Percentiles rank a stretch among this genome's conserved stretches.
Evolutionary conservation across 225 moss, liverwort and hornwort genomes (phyloP).

Genomic region (Pseudoscleropodium purum): DNA sequence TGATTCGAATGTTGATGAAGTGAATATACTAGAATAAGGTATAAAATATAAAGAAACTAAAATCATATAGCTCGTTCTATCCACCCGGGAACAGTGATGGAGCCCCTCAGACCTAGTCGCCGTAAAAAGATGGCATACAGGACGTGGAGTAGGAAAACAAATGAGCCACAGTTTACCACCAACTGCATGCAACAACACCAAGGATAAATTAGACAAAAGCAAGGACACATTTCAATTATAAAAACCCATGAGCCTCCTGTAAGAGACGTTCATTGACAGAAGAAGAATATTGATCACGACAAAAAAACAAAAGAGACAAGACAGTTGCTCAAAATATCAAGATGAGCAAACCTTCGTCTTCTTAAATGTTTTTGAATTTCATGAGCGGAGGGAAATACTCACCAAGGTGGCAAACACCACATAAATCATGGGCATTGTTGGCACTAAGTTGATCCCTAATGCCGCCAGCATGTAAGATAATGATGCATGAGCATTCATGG

Average conservation of each 20-base stretch:
- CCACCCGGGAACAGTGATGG: conserved; percentile 71
- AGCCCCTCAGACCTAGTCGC: conserved; percentile 72
- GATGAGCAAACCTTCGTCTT: not conserved
- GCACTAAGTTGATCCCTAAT: conserved; percentile 71
- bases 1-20: not conserved
- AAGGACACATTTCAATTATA: not conserved
- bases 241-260: not conserved
- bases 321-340: not conserved
- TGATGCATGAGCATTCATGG: conserved; percentile 95
- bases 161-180: conserved; percentile 80
- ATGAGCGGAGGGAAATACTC: conserved; percentile 8
- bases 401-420: conserved; percentile 83
- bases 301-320: not conserved
- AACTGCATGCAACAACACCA: conserved; percentile 49
- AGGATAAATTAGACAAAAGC: not conserved
- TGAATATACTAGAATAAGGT: not conserved
- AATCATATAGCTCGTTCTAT: conserved; percentile 70
- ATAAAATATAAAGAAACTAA: not conserved
- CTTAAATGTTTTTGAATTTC: not conserved
- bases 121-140: conserved; percentile 90
- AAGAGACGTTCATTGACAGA: not conserved
- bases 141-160: conserved; percentile 92
- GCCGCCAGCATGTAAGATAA: conserved; percentile 88
- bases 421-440: conserved; percentile 83
- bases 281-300: not conserved